These are phyloP conservation scores for Collybia sp. DNA, from an alignment of 768 basidiomycete genomes.

Conservation along the genomic window DNA sequence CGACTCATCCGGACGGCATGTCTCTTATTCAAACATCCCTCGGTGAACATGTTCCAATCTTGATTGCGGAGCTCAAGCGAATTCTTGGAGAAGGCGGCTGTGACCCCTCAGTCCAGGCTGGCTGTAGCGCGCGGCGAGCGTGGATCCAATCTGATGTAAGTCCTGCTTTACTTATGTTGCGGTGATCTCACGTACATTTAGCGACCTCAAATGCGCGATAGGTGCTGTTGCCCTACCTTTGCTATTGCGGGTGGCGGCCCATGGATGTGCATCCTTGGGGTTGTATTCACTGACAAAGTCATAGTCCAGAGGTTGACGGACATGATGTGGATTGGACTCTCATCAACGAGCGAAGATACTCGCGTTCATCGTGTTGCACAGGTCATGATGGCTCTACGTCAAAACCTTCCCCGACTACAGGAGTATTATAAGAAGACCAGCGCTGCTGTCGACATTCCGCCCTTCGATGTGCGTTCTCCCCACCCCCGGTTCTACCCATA, in stretches of 20 bases:
- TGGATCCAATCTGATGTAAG: too few relatives aligned
- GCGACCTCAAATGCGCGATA: background rate
- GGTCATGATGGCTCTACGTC: slow-evolving; percentile 13
- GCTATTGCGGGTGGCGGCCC: slow-evolving; percentile 11
- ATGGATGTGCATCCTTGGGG: slow-evolving; percentile 11
- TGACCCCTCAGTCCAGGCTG: too few relatives aligned
- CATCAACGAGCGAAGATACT: slow-evolving; percentile 5
- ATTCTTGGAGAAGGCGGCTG: too few relatives aligned
- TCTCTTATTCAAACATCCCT: too few relatives aligned
- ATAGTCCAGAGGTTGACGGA: slow-evolving; percentile 10
- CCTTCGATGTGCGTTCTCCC: background rate
- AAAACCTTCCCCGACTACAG: background rate
- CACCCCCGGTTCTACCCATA: background rate
- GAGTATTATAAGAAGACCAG: background rate
- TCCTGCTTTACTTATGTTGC: too few relatives aligned
- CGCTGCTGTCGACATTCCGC: background rate
- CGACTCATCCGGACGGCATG: too few relatives aligned
- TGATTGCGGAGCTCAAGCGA: too few relatives aligned
- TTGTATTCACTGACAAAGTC: slow-evolving; percentile 9
- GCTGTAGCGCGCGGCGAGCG: too few relatives aligned
- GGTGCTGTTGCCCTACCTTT: slow-evolving; percentile 8
- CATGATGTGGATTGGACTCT: slow-evolving; percentile 9
- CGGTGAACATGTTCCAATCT: too few relatives aligned
- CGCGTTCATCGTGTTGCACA: slow-evolving; percentile 10
- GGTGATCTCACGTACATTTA: too few relatives aligned